These are phyloP conservation scores for Aspergillus pseudonomiae DNA, from an alignment of 2,329 filamentous ascomycete species.

Conservation along the genomic window DNA sequence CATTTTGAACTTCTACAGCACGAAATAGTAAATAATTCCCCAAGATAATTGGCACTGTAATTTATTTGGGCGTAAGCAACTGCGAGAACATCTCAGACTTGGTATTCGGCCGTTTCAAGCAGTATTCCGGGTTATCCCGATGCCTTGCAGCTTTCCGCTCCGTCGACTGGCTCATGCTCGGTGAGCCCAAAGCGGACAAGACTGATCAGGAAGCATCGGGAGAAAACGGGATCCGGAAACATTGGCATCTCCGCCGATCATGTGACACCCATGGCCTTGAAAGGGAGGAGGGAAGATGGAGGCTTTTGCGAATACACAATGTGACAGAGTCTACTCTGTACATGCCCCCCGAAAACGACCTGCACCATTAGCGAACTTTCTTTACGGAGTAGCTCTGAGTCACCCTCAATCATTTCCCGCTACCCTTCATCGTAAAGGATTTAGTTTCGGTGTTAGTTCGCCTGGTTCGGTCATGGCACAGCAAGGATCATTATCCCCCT, in stretches of 20 bases:
- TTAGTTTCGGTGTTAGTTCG: background rate
- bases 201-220: conserved; percentile 23
- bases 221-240: conserved; percentile 24
- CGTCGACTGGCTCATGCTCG: conserved; percentile 19
- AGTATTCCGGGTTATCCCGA: conserved; percentile 26
- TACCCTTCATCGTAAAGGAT: background rate
- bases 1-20: background rate
- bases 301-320: background rate
- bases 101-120: conserved; percentile 20
- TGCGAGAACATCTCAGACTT: background rate
- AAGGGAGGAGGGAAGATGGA: background rate
- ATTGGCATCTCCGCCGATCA: conserved; percentile 30
- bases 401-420: background rate
- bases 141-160: conserved; percentile 18
- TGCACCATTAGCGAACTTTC: background rate
- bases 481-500: background rate
- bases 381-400: background rate
- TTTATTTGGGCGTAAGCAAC: background rate
- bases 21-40: background rate
- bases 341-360: background rate
- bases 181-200: conserved; percentile 39
- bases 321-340: background rate
- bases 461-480: background rate
- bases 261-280: conserved; percentile 25
- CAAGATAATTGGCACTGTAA: background rate